Base-by-base conservation (phyloP, 306 rosid genomes). In the Lithocarpus polystachyus region DNA sequence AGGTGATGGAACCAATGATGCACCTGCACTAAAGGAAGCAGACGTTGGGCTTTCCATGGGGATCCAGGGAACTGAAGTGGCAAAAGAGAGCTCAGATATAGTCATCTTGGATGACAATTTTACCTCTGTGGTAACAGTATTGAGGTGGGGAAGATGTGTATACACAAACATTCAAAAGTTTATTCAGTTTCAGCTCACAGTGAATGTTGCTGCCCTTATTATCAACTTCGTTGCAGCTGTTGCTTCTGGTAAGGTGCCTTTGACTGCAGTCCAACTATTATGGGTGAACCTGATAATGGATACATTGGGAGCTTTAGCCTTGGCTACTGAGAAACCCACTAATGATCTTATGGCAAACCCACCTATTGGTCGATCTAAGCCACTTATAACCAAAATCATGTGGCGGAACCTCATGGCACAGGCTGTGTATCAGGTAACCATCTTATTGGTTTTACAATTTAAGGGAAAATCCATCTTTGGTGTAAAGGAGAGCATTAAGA, bases 221-320 rank as follows among this genome's bases (percentile, higher is more conserved):
- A 71, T 80, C 6, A 80, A 80, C 69, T 67, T 73, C 54, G 60
- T 73, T 22, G 83, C 79, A 1, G 83, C 70, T 24, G 22, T 80
- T 19, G 73, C 74, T 0, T 80, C 83, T 3, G 75, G 79, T 2
- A 80, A 80, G 68, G 74, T 80, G 4, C 79, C 79, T 0, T 22
- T 80, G 14, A 73, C 83, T 23, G 70, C 79, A 18, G 83, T 80
- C 29, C 83, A 80, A 57, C 31, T 80, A 64, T 67, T 80, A 26
- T 80, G 83, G 83, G 83, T 80, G 52, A 80, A 80, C 26, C 60
- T 80, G 15, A 80, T 80, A 68, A 80, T 80, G 83, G 79, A 80
- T 59, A 80, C 83, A 17, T 20, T 80, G 57, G 83, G 83, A 80
- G 83, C 83, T 67, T 80, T 80, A 73, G 83, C 83, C 59, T 73